These are phyloP conservation scores for Leccinellum rugosiceps DNA, from an alignment of 768 basidiomycete genomes.

Conservation along the genomic window DNA sequence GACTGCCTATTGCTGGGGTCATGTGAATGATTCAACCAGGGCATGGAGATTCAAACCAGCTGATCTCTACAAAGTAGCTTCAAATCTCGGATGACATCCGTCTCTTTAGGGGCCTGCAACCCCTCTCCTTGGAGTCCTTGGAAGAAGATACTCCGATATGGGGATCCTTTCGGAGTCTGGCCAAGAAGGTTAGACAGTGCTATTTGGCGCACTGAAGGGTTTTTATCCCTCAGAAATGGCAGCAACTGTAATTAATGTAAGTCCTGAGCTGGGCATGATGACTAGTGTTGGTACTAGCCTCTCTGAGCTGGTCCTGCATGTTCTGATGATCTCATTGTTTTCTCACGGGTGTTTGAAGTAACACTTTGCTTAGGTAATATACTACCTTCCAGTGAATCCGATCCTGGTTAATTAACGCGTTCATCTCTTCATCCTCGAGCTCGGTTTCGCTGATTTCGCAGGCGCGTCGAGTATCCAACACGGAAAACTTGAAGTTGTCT, in stretches of 20 bases:
- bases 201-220: conserved; percentile 83
- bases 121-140: conserved; percentile 55
- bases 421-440: conserved; percentile 1
- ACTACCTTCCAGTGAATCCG: not conserved
- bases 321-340: conserved; percentile 17
- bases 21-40: conserved; percentile 12
- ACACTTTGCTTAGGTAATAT: conserved; percentile 22
- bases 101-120: conserved; percentile 57
- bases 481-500: not conserved
- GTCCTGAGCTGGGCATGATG: not conserved
- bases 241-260: conserved; percentile 54
- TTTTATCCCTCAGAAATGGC: conserved; percentile 80
- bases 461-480: not conserved
- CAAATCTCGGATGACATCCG: conserved; percentile 70
- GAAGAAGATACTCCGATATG: conserved; percentile 75
- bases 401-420: conserved; percentile 22
- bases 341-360: conserved; percentile 23
- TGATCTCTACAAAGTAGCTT: conserved; percentile 88
- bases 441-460: not conserved
- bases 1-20: conserved; percentile 52
- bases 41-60: conserved; percentile 49
- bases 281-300: conserved; percentile 28
- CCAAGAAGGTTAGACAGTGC: conserved; percentile 81
- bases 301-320: conserved; percentile 38
- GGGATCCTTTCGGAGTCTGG: conserved; percentile 70